These are phyloP conservation scores for Whalleya microplaca DNA, from an alignment of 2,329 filamentous ascomycete genomes.

Conservation along the genomic window DNA sequence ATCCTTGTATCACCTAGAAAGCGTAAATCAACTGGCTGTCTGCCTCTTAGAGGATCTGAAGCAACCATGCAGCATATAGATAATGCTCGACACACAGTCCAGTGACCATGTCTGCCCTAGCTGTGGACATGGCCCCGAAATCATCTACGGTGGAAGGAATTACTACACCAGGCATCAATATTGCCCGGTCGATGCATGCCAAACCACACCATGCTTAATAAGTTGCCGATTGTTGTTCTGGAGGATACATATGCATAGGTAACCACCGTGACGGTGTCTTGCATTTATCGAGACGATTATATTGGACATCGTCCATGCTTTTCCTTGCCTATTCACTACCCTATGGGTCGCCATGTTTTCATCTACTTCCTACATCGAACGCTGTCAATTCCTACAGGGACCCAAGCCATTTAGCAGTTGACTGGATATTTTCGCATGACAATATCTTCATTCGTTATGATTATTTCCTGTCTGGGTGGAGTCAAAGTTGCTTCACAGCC, in stretches of 20 bases:
- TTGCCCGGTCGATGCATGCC: background rate
- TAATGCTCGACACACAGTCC: constrained; percentile 3
- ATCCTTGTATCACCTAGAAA: constrained; percentile 5
- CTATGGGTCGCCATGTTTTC: background rate
- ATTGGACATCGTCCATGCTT: background rate
- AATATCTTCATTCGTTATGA: constrained; percentile 16
- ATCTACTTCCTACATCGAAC: constrained; percentile 9
- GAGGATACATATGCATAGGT: too few relatives aligned
- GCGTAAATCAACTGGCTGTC: constrained; percentile 14
- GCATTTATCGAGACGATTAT: background rate
- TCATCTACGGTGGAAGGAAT: background rate
- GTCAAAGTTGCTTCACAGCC: constrained; percentile 24
- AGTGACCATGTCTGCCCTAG: background rate
- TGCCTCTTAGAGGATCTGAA: constrained; percentile 16
- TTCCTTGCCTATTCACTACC: background rate
- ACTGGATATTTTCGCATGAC: constrained; percentile 23
- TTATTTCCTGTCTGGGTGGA: constrained; percentile 22
- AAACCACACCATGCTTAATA: background rate
- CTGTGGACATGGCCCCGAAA: background rate
- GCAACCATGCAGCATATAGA: constrained; percentile 21
- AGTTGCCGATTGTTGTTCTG: background rate
- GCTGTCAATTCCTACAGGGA: background rate
- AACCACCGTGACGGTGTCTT: background rate
- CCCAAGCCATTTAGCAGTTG: constrained; percentile 1
- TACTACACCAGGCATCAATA: background rate